Percentiles rank a stretch among this genome's conserved stretches.
phyloP scores from a whole-genome alignment of 2,329 filamentous ascomycete species.

The Epicoccum nigrum region DNA sequence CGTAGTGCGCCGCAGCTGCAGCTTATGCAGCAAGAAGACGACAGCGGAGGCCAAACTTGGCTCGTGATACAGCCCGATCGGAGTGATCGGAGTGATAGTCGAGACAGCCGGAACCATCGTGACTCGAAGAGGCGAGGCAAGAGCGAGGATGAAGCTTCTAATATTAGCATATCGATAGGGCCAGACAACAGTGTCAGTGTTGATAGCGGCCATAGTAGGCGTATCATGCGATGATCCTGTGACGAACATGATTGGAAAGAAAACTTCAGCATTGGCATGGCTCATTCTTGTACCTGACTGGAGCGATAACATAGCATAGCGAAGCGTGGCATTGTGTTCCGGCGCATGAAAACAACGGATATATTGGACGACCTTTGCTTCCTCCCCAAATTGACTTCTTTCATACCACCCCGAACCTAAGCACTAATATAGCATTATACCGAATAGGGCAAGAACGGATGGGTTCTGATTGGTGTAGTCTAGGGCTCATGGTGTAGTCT shows the following conservation, averaged over 20 bases:
- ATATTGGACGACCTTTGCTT: background rate
- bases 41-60: slow-evolving; percentile 44
- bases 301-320: slow-evolving; percentile 15
- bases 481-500: no score
- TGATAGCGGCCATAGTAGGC: slow-evolving; percentile 42
- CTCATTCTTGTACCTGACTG: no score
- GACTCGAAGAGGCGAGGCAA: slow-evolving; percentile 24
- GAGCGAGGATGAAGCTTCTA: slow-evolving; percentile 41
- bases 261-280: no score
- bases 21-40: slow-evolving; percentile 45
- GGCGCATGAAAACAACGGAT: background rate
- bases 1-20: slow-evolving; percentile 39
- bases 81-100: slow-evolving; percentile 44
- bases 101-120: slow-evolving; percentile 37
- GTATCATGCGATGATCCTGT: slow-evolving; percentile 38
- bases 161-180: slow-evolving; percentile 46
- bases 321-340: slow-evolving; percentile 13
- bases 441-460: no score
- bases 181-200: slow-evolving; percentile 48
- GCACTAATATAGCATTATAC: background rate
- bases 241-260: no score
- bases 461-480: no score
- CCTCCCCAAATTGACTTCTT: no score
- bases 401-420: no score
- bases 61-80: slow-evolving; percentile 46